Conservation (phyloP, 495 filamentous ascomycete species). For the Neurospora sp. region DNA sequence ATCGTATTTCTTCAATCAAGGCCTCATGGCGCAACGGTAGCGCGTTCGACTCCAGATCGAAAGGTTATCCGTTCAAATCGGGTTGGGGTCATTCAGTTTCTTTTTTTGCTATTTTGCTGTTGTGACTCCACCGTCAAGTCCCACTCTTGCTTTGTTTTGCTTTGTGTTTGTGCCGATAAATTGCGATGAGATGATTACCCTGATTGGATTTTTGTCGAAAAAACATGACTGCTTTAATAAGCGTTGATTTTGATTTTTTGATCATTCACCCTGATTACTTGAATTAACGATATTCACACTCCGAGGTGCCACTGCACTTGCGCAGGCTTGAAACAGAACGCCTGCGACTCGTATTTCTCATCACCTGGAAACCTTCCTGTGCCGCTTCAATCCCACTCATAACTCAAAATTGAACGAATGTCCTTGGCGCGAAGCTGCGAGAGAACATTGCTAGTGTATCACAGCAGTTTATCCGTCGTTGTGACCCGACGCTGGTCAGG, state of each 20-base stretch:
- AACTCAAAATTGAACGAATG: not conserved
- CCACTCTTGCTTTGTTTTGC: not conserved
- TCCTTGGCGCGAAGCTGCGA: not conserved
- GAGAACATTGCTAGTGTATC: not conserved
- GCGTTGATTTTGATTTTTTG: not conserved
- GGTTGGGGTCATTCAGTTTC: not conserved
- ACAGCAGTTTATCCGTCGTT: not conserved
- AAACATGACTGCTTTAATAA: no score
- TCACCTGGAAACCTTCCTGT: not conserved
- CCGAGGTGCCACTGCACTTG: not conserved
- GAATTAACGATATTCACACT: not conserved
- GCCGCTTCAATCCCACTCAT: not conserved
- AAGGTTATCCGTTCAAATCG: conserved; percentile 29
- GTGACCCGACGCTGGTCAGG: not conserved
- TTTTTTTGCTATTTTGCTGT: not conserved
- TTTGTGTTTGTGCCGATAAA: no score
- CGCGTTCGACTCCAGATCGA: conserved; percentile 37
- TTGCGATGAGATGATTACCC: no score
- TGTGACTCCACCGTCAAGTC: not conserved
- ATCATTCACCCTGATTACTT: not conserved
- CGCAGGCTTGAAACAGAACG: not conserved
- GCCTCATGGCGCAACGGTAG: conserved; percentile 29
- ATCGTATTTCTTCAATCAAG: not conserved
- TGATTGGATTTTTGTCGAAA: no score
- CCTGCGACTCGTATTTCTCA: not conserved